Percentiles rank a stretch among this genome's conserved stretches.
These are phyloP conservation scores for Saccharum hybrid DNA, from an alignment of 202 grass and related monocot species.

Conservation along the genomic window DNA sequence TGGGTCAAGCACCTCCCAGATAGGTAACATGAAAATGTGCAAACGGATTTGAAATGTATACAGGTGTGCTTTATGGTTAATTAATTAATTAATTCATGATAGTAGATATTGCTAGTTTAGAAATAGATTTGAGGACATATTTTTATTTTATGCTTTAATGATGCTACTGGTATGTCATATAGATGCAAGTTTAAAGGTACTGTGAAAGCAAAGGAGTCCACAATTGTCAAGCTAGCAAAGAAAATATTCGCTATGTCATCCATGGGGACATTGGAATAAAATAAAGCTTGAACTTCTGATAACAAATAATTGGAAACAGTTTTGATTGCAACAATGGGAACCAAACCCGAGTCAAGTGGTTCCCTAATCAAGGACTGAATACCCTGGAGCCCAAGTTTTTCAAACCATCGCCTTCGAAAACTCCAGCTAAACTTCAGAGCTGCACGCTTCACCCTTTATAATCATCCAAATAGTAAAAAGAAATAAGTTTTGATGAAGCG, in stretches of 20 bases:
- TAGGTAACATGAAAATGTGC: constrained; percentile 40
- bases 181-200: not conserved
- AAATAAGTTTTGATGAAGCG: too few species aligned
- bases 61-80: not conserved
- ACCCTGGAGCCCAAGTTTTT: not conserved
- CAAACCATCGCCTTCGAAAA: too few species aligned
- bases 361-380: not conserved
- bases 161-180: not conserved
- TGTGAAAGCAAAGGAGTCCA: constrained; percentile 16
- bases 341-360: not conserved
- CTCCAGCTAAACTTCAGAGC: too few species aligned
- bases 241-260: constrained; percentile 40
- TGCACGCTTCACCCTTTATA: too few species aligned
- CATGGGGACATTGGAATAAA: constrained; percentile 26
- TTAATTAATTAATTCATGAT: not conserved
- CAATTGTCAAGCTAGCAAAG: constrained; percentile 34
- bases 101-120: not conserved
- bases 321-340: not conserved
- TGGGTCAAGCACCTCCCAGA: constrained; percentile 29
- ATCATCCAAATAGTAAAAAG: too few species aligned
- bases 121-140: not conserved
- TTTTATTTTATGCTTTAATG: not conserved
- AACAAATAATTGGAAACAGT: constrained; percentile 59
- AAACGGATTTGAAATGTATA: constrained; percentile 27
- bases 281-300: constrained; percentile 50